Evolutionary conservation across 2,329 filamentous ascomycete species (phyloP), one percentile per base, ranked within the genome.

Genomic region (Exophiala phaeomuriformis): DNA sequence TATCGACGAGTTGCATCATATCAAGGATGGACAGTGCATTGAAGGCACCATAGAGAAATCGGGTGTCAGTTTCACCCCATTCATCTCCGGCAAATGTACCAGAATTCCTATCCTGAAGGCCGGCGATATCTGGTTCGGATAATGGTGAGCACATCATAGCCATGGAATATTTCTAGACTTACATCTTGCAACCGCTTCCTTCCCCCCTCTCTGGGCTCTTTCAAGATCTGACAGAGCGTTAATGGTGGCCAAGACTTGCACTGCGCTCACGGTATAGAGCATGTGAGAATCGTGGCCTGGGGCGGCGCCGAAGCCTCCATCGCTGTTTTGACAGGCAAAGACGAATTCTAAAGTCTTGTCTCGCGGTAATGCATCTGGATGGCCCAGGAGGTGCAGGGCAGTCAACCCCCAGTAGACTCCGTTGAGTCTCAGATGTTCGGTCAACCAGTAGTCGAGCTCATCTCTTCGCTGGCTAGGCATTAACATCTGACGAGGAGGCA

Each of bases 361-460:
- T 50, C 88, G 82, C 7, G 91, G 86, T 6, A 98, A 80, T 2
- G 86, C 89, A 58, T 94, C 82, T 1, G 90, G 88, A 52, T 80
- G 84, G 46, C 84, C 81, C 55, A 98, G 82, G 30, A 97, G 78
- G 74, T 95, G 86, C 39, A 97, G 79, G 4, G 91, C 86, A 4
- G 85, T 93, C 53, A 98, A 73, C 9, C 93, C 93, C 93, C 93
- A 98, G 72, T 98, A 98, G 45, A 98, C 81, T 42, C 93, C 93
- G 68, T 93, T 96, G 53, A 98, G 80, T 57, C 93, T 89, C 62
- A 98, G 78, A 69, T 98, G 93, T 72, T 98, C 91, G 9, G 93
- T 98, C 67, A 97, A 78, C 86, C 91, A 96, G 75, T 97, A 98
- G 70, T 96, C 90, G 64, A 95, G 84, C 72, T 96, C 88, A 76